Evolutionary conservation across 2,329 filamentous ascomycete genomes (phyloP).

Genomic region (Westerdykella aurantiaca): DNA sequence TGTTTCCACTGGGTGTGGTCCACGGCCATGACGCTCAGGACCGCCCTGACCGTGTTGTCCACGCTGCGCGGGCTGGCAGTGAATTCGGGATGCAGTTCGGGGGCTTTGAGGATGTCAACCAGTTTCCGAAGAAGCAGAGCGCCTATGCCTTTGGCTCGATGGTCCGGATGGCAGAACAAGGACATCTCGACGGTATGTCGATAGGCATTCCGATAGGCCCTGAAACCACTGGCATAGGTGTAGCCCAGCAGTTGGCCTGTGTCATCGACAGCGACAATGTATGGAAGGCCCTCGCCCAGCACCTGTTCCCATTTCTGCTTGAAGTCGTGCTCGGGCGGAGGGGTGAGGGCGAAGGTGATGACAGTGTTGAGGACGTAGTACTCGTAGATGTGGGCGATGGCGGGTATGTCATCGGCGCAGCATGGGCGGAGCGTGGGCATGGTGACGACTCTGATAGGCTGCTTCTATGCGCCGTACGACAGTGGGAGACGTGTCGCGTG

Average conservation of each 20-base stretch:
- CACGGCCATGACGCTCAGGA: slow-evolving; percentile 38
- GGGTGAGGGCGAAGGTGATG: slow-evolving; percentile 30
- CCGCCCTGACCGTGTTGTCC: slow-evolving; percentile 22
- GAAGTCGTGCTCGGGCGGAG: slow-evolving; percentile 24
- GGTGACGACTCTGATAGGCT: slow-evolving; percentile 24
- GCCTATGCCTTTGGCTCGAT: slow-evolving; percentile 31
- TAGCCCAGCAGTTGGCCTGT: slow-evolving; percentile 29
- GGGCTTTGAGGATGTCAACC: slow-evolving; percentile 19
- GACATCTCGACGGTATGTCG: slow-evolving; percentile 38
- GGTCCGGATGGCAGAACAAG: slow-evolving; percentile 35
- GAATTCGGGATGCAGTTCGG: slow-evolving; percentile 11
- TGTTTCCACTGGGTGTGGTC: slow-evolving; percentile 29
- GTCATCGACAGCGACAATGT: slow-evolving; percentile 32
- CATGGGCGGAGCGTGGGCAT: slow-evolving; percentile 32
- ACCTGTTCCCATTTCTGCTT: slow-evolving; percentile 23
- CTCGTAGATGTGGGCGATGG: slow-evolving; percentile 32
- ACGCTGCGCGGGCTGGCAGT: slow-evolving; percentile 6
- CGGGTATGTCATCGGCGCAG: slow-evolving; percentile 33
- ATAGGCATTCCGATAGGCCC: slow-evolving; percentile 34
- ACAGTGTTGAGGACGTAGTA: slow-evolving; percentile 38
- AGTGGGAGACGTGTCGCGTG: not conserved
- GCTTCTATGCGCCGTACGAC: not conserved
- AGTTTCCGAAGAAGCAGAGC: slow-evolving; percentile 26
- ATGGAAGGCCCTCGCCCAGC: slow-evolving; percentile 28
- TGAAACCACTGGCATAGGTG: slow-evolving; percentile 33